These are phyloP conservation scores for Chaetomiaceae sp. DNA, from an alignment of 2,329 filamentous ascomycete genomes.

Conservation along the genomic window DNA sequence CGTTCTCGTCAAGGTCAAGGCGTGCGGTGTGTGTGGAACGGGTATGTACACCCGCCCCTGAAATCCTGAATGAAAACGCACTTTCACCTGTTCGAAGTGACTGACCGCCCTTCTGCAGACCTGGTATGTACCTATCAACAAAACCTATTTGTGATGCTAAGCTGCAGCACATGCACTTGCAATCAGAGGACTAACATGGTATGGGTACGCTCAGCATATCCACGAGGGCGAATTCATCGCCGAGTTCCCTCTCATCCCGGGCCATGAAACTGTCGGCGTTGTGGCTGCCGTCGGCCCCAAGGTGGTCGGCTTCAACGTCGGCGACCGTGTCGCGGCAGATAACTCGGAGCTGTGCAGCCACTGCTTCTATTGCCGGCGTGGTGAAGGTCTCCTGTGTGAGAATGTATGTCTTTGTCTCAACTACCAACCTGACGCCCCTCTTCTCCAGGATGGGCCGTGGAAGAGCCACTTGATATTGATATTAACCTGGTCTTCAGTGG, in stretches of 20 bases:
- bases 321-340: conserved; percentile 60
- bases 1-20: conserved; percentile 62
- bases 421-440: too few species aligned
- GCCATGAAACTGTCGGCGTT: conserved; percentile 64
- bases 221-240: conserved; percentile 64
- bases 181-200: conserved; percentile 25
- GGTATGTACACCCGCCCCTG: conserved; percentile 34
- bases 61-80: not conserved
- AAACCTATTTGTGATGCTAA: too few species aligned
- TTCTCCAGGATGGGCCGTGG: too few species aligned
- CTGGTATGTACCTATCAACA: too few species aligned
- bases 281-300: conserved; percentile 54
- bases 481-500: conserved; percentile 39
- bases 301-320: conserved; percentile 56
- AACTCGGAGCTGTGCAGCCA: conserved; percentile 64
- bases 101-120: not conserved
- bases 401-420: conserved; percentile 31
- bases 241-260: conserved; percentile 62
- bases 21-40: conserved; percentile 58
- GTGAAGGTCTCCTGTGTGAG: conserved; percentile 64
- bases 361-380: conserved; percentile 69
- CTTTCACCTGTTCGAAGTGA: too few species aligned
- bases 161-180: too few species aligned
- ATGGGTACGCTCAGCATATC: conserved; percentile 43
- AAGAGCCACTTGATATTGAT: not conserved